Evolutionary conservation across 225 moss, liverwort and hornwort species (phyloP).

Genomic region (Marchantia polymorpha): DNA sequence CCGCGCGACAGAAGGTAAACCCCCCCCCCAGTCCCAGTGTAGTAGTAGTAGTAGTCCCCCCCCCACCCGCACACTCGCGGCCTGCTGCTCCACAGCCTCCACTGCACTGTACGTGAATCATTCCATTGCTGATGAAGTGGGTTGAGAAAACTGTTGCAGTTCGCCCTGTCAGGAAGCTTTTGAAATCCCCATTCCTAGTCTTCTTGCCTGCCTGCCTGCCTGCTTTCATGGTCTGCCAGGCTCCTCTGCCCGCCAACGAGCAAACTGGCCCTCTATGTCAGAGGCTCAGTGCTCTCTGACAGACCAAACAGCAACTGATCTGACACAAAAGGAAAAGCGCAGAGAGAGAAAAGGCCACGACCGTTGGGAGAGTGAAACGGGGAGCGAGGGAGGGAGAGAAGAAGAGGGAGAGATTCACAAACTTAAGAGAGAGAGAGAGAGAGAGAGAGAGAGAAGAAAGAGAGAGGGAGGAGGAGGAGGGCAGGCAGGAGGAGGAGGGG

Average conservation of each 20-base stretch:
- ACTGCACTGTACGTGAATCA: not conserved
- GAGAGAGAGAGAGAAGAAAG: no score
- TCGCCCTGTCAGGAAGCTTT: not conserved
- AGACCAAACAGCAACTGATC: not conserved
- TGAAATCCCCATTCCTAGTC: slow-evolving; percentile 1
- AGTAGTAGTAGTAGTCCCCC: no score
- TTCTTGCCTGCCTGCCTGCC: not conserved
- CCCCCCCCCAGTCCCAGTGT: not conserved
- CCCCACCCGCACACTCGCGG: no score
- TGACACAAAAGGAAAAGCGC: not conserved
- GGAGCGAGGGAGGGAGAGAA: no score
- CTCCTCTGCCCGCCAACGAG: not conserved
- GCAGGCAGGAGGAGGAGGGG: no score
- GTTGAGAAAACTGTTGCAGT: not conserved
- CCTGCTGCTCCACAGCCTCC: no score
- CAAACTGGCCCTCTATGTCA: no score
- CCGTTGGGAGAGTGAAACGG: not conserved
- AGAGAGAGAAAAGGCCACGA: slow-evolving; percentile 1
- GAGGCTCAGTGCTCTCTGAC: not conserved
- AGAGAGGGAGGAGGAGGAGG: no score
- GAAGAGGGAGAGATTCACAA: no score
- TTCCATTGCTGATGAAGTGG: not conserved
- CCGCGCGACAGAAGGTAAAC: not conserved
- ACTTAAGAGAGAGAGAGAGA: no score
- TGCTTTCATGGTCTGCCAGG: not conserved